phyloP scores from a whole-genome alignment of 345 rosid species.

The Durio zibethinus region DNA sequence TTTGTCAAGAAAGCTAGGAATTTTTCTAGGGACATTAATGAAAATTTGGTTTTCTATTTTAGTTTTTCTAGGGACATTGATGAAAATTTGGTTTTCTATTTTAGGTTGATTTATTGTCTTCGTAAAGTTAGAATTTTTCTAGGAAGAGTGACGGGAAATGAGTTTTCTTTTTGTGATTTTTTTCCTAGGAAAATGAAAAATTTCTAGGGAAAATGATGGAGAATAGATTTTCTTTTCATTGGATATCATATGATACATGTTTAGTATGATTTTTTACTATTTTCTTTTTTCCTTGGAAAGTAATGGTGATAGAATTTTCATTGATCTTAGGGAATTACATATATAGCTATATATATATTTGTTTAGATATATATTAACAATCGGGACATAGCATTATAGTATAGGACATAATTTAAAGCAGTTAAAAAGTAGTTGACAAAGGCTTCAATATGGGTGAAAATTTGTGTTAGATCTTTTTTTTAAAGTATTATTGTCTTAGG shows the following conservation, averaged over 20 bases:
- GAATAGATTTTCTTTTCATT: too few species aligned
- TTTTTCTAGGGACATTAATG: neutral
- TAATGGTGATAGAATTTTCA: neutral
- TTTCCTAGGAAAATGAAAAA: too few species aligned
- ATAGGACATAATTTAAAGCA: neutral
- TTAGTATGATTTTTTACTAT: neutral
- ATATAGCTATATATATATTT: too few species aligned
- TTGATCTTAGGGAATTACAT: too few species aligned
- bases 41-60: neutral
- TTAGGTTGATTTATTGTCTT: too few species aligned
- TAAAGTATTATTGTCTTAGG: neutral
- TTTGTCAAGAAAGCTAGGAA: neutral
- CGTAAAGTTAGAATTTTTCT: neutral
- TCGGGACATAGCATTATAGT: too few species aligned
- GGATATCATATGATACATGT: neutral
- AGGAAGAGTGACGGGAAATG: neutral
- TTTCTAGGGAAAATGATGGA: too few species aligned
- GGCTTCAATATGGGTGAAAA: neutral
- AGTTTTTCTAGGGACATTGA: neutral
- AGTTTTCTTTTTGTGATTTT: too few species aligned
- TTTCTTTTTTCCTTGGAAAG: neutral
- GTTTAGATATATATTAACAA: too few species aligned
- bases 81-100: neutral
- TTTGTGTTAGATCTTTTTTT: neutral
- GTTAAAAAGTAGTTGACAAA: neutral